Evolutionary conservation across 2,329 filamentous ascomycete genomes (phyloP).

Genomic region (Pyrenophora seminiperda): DNA sequence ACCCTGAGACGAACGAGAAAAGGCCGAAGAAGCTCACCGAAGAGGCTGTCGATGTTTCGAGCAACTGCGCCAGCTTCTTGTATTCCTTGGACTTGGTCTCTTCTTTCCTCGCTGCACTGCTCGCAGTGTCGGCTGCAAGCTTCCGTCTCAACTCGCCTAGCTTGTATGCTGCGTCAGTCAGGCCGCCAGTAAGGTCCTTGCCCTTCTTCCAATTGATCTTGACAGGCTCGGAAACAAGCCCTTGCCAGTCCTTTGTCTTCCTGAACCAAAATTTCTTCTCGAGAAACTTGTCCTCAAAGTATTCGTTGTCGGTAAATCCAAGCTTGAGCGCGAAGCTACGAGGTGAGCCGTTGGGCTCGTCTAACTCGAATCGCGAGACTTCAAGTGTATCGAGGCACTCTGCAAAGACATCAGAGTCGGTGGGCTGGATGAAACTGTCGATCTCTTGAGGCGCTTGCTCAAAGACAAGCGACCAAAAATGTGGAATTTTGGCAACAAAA

Average conservation of each 20-base stretch:
- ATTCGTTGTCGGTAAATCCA: slow-evolving; percentile 79
- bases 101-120: slow-evolving; percentile 55
- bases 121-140: slow-evolving; percentile 29
- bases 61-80: slow-evolving; percentile 59
- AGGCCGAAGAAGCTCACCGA: slow-evolving; percentile 83
- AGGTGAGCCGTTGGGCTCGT: slow-evolving; percentile 71
- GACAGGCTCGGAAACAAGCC: slow-evolving; percentile 86
- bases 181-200: slow-evolving; percentile 81
- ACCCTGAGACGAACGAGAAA: slow-evolving; percentile 73
- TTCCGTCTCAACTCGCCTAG: slow-evolving; percentile 67
- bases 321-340: slow-evolving; percentile 74
- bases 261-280: slow-evolving; percentile 95
- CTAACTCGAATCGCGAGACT: slow-evolving; percentile 81
- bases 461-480: slow-evolving; percentile 95
- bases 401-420: slow-evolving; percentile 75
- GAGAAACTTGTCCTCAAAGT: slow-evolving; percentile 76
- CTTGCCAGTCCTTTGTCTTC: slow-evolving; percentile 69
- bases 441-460: slow-evolving; percentile 85
- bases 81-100: slow-evolving; percentile 62
- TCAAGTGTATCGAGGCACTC: slow-evolving; percentile 69
- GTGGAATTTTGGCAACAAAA: slow-evolving; percentile 72
- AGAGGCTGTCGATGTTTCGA: slow-evolving; percentile 64
- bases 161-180: slow-evolving; percentile 74
- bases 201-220: slow-evolving; percentile 76
- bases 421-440: slow-evolving; percentile 84